These are phyloP conservation scores for Ustilago crameri DNA, from an alignment of 1,284 basidiomycete species.

Conservation along the genomic window DNA sequence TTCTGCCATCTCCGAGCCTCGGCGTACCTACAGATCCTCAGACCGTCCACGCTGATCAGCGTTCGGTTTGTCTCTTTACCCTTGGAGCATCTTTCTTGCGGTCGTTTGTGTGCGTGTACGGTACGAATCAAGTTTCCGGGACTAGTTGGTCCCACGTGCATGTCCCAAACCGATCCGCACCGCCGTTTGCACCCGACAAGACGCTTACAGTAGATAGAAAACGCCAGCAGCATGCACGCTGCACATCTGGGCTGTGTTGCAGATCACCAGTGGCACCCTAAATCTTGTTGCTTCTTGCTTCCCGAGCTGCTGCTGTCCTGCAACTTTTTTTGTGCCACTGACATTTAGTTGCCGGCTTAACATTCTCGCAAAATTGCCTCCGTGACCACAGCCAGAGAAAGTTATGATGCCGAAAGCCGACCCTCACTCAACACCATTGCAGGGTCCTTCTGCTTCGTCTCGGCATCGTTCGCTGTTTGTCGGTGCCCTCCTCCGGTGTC, in stretches of 20 bases:
- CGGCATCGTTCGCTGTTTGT: slow-evolving; percentile 2
- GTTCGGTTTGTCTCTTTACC: too few relatives aligned
- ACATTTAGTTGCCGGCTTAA: not conserved
- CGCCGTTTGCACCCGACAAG: too few relatives aligned
- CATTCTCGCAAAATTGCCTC: not conserved
- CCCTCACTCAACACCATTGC: not conserved
- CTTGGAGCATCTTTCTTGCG: not conserved
- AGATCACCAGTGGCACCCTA: not conserved
- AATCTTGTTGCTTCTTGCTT: not conserved
- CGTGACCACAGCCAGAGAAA: too few relatives aligned
- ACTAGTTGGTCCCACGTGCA: too few relatives aligned
- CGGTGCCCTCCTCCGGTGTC: slow-evolving; percentile 3
- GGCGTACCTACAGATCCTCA: slow-evolving; percentile 6
- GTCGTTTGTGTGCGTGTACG: too few relatives aligned
- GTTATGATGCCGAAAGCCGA: too few relatives aligned
- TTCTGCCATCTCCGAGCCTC: slow-evolving; percentile 2
- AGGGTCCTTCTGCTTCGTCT: not conserved
- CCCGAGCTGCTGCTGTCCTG: not conserved
- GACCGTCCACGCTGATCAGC: not conserved
- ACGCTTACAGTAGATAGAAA: too few relatives aligned
- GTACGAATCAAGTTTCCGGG: too few relatives aligned
- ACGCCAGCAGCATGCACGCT: too few relatives aligned
- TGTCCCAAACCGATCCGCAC: too few relatives aligned
- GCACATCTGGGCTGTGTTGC: not conserved
- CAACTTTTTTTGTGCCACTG: too few relatives aligned